Percentiles rank a stretch among this genome's conserved stretches.
phyloP scores from a whole-genome alignment of 148 eudicot species.

The Limonium bicolor region DNA sequence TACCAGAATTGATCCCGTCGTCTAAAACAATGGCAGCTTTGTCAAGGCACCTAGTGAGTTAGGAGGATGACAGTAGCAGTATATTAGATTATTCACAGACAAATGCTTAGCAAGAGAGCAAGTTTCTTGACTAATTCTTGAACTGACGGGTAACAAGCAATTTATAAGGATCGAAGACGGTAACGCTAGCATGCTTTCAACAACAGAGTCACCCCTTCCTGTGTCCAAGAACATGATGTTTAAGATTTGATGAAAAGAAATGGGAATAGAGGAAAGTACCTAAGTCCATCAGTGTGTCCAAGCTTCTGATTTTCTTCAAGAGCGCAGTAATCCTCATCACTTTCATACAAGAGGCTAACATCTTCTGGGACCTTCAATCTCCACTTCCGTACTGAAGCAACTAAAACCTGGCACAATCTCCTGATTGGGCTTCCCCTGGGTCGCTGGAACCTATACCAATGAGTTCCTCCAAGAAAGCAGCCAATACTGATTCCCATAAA shows the following conservation, averaged over 20 bases:
- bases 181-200: too few relatives aligned
- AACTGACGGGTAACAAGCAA: too few relatives aligned
- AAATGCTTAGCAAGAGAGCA: too few relatives aligned
- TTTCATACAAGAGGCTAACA: slow-evolving; percentile 24
- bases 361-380: slow-evolving; percentile 22
- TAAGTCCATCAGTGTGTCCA: slow-evolving; percentile 29
- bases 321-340: slow-evolving; percentile 23
- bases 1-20: slow-evolving; percentile 2
- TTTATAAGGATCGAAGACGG: too few relatives aligned
- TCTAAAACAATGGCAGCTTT: slow-evolving; percentile 41
- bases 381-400: slow-evolving; percentile 28
- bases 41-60: slow-evolving; percentile 59
- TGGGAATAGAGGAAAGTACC: slow-evolving; percentile 9
- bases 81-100: too few relatives aligned
- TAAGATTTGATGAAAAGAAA: too few relatives aligned
- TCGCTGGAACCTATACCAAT: slow-evolving; percentile 14
- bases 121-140: too few relatives aligned
- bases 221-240: too few relatives aligned
- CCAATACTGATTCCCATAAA: slow-evolving; percentile 43
- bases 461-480: slow-evolving; percentile 3
- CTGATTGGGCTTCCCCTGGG: slow-evolving; percentile 53
- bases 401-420: slow-evolving; percentile 34
- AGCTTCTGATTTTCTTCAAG: slow-evolving; percentile 43
- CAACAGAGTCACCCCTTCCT: too few relatives aligned
- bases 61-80: too few relatives aligned